Conservation (phyloP, 495 filamentous ascomycete species). For the Endocarpon pusillum region DNA sequence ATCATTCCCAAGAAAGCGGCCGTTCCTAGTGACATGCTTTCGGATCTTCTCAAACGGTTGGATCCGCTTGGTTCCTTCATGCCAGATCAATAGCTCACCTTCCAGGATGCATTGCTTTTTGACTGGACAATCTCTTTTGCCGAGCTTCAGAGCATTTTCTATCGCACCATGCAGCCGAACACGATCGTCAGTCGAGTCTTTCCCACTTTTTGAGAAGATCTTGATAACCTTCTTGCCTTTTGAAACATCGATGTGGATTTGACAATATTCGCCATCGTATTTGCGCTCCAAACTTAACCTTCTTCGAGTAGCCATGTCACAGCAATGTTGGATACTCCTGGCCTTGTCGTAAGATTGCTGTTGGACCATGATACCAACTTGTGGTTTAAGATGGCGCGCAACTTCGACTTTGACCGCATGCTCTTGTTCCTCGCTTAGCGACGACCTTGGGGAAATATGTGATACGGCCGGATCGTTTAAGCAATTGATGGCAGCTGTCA, state of each 20-base stretch:
- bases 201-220: conserved; percentile 83
- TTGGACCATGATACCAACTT: conserved; percentile 57
- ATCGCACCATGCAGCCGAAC: conserved; percentile 34
- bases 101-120: conserved; percentile 54
- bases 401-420: conserved; percentile 21
- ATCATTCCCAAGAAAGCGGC: conserved; percentile 46
- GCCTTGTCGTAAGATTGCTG: conserved; percentile 58
- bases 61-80: conserved; percentile 40
- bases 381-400: conserved; percentile 36
- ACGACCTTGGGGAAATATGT: conserved; percentile 24
- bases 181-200: conserved; percentile 65
- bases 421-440: conserved; percentile 18
- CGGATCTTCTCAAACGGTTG: conserved; percentile 64
- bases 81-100: conserved; percentile 67
- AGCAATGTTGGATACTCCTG: conserved; percentile 57
- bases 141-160: conserved; percentile 39
- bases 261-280: conserved; percentile 78
- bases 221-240: conserved; percentile 39
- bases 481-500: conserved; percentile 32
- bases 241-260: conserved; percentile 45
- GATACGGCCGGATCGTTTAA: conserved; percentile 24
- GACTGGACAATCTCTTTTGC: conserved; percentile 35
- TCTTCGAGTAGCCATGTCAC: conserved; percentile 36
- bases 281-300: conserved; percentile 65
- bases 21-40: conserved; percentile 61